phyloP scores from a whole-genome alignment of 306 rosid species.

The Astragalus glycyphyllos region DNA sequence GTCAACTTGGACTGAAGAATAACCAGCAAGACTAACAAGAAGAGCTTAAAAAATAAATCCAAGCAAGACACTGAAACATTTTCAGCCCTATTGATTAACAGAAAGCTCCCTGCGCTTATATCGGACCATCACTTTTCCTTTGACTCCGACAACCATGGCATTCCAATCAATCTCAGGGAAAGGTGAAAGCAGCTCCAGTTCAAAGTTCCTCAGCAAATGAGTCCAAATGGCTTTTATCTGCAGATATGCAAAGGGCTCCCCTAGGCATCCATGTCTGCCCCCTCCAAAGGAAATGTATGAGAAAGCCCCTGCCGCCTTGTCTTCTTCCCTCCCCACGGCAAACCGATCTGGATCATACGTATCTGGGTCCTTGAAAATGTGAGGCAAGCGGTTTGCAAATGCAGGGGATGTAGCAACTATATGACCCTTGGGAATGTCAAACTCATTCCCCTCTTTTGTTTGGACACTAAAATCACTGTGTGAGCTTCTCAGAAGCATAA shows the following conservation, averaged over 20 bases:
- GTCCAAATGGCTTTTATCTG: slow-evolving; percentile 97
- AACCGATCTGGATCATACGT: slow-evolving; percentile 82
- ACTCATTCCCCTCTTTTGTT: slow-evolving; percentile 79
- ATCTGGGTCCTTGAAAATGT: slow-evolving; percentile 79
- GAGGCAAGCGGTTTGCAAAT: slow-evolving; percentile 82
- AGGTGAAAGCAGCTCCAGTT: slow-evolving; percentile 81
- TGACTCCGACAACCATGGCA: slow-evolving; percentile 99
- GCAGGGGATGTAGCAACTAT: slow-evolving; percentile 96
- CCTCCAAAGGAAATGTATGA: slow-evolving; percentile 96
- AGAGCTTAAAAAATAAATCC: slow-evolving; percentile 23
- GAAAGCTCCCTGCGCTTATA: slow-evolving; percentile 80
- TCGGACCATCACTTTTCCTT: slow-evolving; percentile 92
- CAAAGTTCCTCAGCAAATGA: slow-evolving; percentile 93
- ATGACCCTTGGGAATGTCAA: slow-evolving; percentile 93
- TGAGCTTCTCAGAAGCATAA: slow-evolving; percentile 87
- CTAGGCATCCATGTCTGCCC: slow-evolving; percentile 97
- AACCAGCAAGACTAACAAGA: slow-evolving; percentile 37
- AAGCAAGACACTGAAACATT: slow-evolving; percentile 8
- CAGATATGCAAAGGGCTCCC: slow-evolving; percentile 95
- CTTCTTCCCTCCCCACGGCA: slow-evolving; percentile 84
- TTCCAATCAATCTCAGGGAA: slow-evolving; percentile 97
- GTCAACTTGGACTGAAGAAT: slow-evolving; percentile 25
- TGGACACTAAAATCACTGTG: slow-evolving; percentile 79
- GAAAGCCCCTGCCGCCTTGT: slow-evolving; percentile 88
- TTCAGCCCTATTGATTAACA: slow-evolving; percentile 43